A percentile compares a stretch with the other conserved stretches of the same genome.
phyloP scores from a whole-genome alignment of 768 basidiomycete species.

The Kwoniella botswanensis region DNA sequence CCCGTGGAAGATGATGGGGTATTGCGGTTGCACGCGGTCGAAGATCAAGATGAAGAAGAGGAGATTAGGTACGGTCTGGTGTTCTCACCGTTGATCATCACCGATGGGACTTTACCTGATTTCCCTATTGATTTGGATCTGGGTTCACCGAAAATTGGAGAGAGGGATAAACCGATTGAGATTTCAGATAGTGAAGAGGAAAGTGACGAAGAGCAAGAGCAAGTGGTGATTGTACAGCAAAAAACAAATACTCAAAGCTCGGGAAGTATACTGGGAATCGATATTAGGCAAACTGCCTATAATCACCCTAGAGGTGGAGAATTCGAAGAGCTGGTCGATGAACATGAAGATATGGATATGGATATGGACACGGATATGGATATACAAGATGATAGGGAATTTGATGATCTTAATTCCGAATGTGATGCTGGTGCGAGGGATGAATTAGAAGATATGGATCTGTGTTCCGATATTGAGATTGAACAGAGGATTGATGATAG shows the following conservation, averaged over 20 bases:
- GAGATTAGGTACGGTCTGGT: neutral
- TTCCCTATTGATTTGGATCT: neutral
- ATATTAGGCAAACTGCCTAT: no score
- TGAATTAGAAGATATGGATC: neutral
- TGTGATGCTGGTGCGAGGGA: neutral
- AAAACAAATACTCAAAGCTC: no score
- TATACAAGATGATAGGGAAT: no score
- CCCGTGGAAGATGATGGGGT: no score
- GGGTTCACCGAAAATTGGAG: neutral
- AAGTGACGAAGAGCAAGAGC: neutral
- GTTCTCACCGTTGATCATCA: constrained; percentile 10
- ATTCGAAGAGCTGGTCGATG: no score
- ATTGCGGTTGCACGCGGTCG: neutral
- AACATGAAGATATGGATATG: no score
- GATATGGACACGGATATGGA: no score
- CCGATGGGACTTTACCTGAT: neutral
- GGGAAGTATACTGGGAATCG: no score
- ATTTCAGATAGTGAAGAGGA: neutral
- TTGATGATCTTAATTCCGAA: no score
- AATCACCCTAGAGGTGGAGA: no score
- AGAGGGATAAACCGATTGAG: neutral
- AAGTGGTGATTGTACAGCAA: no score
- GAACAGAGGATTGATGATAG: neutral
- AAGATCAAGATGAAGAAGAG: neutral
- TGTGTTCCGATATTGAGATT: neutral